Percentiles rank a stretch among this genome's conserved stretches.
Evolutionary conservation across 495 filamentous ascomycete genomes (phyloP).

Genomic region (Schizothecium vesticola): DNA sequence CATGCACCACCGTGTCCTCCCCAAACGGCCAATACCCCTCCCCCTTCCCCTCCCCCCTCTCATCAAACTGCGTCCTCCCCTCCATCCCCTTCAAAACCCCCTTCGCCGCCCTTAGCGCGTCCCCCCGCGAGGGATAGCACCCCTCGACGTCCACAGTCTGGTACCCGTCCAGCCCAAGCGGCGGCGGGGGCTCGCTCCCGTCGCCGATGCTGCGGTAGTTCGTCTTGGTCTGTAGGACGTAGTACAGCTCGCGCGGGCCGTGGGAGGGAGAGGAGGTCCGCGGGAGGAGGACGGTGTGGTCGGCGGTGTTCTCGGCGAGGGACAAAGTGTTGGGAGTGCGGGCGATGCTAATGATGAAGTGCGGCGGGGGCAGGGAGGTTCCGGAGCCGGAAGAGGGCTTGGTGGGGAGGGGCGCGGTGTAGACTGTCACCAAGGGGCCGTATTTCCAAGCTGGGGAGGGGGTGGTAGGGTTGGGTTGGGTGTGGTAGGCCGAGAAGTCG

Average conservation of each 20-base stretch:
- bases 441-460: slow-evolving; percentile 26
- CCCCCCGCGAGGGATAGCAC: slow-evolving; percentile 26
- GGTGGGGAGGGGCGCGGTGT: slow-evolving; percentile 16
- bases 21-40: slow-evolving; percentile 38
- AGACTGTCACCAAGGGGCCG: slow-evolving; percentile 33
- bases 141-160: slow-evolving; percentile 38
- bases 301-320: slow-evolving; percentile 16
- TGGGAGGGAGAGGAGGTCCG: neutral
- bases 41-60: neutral
- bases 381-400: slow-evolving; percentile 20
- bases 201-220: slow-evolving; percentile 24
- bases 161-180: slow-evolving; percentile 23
- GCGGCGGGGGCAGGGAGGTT: slow-evolving; percentile 2
- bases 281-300: slow-evolving; percentile 23
- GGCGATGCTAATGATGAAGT: slow-evolving; percentile 35
- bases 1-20: slow-evolving; percentile 39
- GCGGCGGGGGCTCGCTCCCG: neutral
- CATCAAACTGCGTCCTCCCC: slow-evolving; percentile 21
- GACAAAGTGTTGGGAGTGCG: slow-evolving; percentile 34
- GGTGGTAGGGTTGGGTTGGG: neutral
- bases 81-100: slow-evolving; percentile 17
- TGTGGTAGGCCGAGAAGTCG: slow-evolving; percentile 33
- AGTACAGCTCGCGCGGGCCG: slow-evolving; percentile 30
- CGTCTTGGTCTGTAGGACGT: slow-evolving; percentile 38
- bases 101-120: slow-evolving; percentile 29